Evolutionary conservation across 2,329 filamentous ascomycete genomes (phyloP).

Genomic region (Colletotrichum echinochloae): DNA sequence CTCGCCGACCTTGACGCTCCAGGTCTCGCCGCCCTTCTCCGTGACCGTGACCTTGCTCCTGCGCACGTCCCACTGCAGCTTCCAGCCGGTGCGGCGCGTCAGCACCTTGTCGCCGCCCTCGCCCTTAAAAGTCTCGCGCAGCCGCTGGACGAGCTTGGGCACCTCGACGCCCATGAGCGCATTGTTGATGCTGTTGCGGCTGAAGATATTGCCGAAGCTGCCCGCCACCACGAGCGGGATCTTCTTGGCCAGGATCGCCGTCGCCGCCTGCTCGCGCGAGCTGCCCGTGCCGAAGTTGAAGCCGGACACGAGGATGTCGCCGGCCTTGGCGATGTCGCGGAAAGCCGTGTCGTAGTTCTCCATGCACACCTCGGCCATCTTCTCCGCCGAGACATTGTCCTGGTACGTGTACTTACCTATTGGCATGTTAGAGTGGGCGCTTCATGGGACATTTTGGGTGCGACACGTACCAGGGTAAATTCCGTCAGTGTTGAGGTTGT

Average conservation of each 20-base stretch:
- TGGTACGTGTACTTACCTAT: slow-evolving; percentile 85
- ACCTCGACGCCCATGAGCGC: slow-evolving; percentile 79
- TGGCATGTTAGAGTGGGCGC: slow-evolving; percentile 54
- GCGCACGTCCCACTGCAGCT: slow-evolving; percentile 81
- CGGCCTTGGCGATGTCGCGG: slow-evolving; percentile 68
- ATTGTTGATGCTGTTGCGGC: slow-evolving; percentile 83
- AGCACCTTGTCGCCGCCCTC: slow-evolving; percentile 63
- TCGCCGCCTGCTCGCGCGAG: slow-evolving; percentile 88
- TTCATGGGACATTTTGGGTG: too few species aligned
- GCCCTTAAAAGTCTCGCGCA: slow-evolving; percentile 70
- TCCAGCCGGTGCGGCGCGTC: slow-evolving; percentile 86
- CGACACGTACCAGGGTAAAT: slow-evolving; percentile 80
- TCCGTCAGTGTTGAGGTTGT: slow-evolving; percentile 89
- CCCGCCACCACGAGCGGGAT: slow-evolving; percentile 85
- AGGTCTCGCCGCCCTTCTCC: slow-evolving; percentile 75
- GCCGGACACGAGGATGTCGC: slow-evolving; percentile 86
- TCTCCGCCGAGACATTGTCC: slow-evolving; percentile 79
- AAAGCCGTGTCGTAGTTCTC: slow-evolving; percentile 90
- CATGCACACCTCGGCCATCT: slow-evolving; percentile 94
- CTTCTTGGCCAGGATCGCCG: slow-evolving; percentile 82
- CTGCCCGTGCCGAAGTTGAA: slow-evolving; percentile 91
- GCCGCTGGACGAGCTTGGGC: slow-evolving; percentile 72
- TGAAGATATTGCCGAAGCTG: slow-evolving; percentile 88
- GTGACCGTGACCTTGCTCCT: slow-evolving; percentile 77
- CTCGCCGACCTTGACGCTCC: slow-evolving; percentile 86